Base-by-base conservation (phyloP, 441 rosid genomes). In the Euphorbia corollata region DNA sequence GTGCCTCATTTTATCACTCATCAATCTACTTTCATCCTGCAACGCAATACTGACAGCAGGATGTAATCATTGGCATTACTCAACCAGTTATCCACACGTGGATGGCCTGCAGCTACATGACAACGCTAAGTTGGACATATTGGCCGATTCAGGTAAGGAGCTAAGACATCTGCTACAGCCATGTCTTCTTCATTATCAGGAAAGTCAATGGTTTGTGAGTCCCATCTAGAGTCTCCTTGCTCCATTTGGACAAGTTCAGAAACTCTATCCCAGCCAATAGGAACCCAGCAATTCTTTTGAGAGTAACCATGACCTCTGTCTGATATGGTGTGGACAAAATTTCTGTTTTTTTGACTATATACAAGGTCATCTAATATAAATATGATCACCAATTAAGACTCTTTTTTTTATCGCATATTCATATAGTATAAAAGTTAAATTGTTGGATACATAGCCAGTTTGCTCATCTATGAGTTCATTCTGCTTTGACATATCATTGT, bases 91-190 rank as follows among this genome's bases (percentile, higher is more conserved):
- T 82, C 81, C 20, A 87, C 86, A 51, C 68, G 67, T 7, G 87
- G 80, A 73, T 89, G 83, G 69, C 79, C 79, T 54, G 97, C 93
- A 61, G 76, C 67, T 68, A 91, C 68, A 77, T 93, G 96, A 58
- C 99, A 93, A 97, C 99, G 91, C 99, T 97, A 93, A 48, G 68
- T 70, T 0, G 97, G 96, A 22, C 99, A 97, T 0, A 79, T 92
- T 0, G 96, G 93, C 10, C 83, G 79, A 71, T 89, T 93, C 99
- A 96, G 91, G 27, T 87, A 93, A 0, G 99, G 99, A 57, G 96
- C 86, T 3, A 96, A 96, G 81, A 94, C 76, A 76, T 93, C 97
- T 64, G 97, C 96, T 30, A 83, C 89, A 1, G 92, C 83, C n/a
- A 89, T 65, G 68, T 74, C 87, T 30, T 82, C 86, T 78, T 84